Percentiles rank a stretch among this genome's conserved stretches.
These are phyloP conservation scores for Agrostemma githago DNA, from an alignment of 148 eudicot species.

Conservation along the genomic window DNA sequence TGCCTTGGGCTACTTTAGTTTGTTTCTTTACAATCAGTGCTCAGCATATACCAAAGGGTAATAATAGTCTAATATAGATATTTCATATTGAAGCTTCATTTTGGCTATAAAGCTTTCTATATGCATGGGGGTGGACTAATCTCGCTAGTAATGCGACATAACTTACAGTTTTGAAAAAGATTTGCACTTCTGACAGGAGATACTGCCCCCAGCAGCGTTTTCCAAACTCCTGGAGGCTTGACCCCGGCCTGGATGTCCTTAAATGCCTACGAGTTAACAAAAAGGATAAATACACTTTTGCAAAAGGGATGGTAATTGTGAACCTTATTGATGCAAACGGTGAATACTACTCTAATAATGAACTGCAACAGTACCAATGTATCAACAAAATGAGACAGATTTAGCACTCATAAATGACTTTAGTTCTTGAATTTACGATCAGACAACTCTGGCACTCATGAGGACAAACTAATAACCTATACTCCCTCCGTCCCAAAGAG, in stretches of 20 bases:
- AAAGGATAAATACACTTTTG: background rate
- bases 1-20: background rate
- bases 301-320: background rate
- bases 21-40: background rate
- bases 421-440: background rate
- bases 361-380: too few relatives aligned
- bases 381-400: background rate
- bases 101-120: background rate
- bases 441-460: background rate
- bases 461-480: background rate
- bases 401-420: background rate
- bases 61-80: background rate
- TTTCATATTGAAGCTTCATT: background rate
- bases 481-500: too few relatives aligned
- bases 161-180: slow-evolving; percentile 52
- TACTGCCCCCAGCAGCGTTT: slow-evolving; percentile 57
- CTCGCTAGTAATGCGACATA: background rate
- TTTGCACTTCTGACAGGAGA: slow-evolving; percentile 48
- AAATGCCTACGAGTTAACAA: slow-evolving; percentile 50
- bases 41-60: background rate
- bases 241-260: slow-evolving; percentile 43
- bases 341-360: background rate
- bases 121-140: background rate
- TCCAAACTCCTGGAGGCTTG: slow-evolving; percentile 82
- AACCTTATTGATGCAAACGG: background rate